Conservation (phyloP, 129 eudicot species). For the Flaveria brownii region DNA sequence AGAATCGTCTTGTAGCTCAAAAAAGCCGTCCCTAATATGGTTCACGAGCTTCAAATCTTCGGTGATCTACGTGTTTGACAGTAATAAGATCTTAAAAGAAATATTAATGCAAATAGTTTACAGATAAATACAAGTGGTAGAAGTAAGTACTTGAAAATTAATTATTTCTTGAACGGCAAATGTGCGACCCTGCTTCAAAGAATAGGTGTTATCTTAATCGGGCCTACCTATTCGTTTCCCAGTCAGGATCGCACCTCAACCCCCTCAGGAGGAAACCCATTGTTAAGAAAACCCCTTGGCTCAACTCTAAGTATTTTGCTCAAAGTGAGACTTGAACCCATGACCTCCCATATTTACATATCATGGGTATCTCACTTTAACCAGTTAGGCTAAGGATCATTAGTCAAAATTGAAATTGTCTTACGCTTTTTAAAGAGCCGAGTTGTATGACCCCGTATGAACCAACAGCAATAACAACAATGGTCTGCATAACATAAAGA, state of each 20-base stretch:
- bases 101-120: conserved; percentile 18
- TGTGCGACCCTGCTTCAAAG: too few species aligned
- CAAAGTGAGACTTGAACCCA: too few species aligned
- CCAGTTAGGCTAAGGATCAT: too few species aligned
- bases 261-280: too few species aligned
- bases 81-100: not conserved
- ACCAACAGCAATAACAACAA: conserved; percentile 64
- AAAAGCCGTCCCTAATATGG: conserved; percentile 50
- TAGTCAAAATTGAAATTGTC: conserved; percentile 7
- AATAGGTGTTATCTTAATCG: too few species aligned
- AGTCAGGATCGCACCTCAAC: too few species aligned
- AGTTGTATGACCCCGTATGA: conserved; percentile 88
- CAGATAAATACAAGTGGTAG: not conserved
- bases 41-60: conserved; percentile 66
- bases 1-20: conserved; percentile 48
- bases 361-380: too few species aligned
- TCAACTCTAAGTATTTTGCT: too few species aligned
- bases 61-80: conserved; percentile 45
- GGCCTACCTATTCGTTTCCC: too few species aligned
- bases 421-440: conserved; percentile 75
- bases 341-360: too few species aligned
- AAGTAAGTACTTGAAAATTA: not conserved
- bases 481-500: conserved; percentile 57
- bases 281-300: too few species aligned
- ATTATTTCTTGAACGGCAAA: not conserved